These are phyloP conservation scores for Rhododendron henanense DNA, from an alignment of 148 eudicot species.

Conservation along the genomic window DNA sequence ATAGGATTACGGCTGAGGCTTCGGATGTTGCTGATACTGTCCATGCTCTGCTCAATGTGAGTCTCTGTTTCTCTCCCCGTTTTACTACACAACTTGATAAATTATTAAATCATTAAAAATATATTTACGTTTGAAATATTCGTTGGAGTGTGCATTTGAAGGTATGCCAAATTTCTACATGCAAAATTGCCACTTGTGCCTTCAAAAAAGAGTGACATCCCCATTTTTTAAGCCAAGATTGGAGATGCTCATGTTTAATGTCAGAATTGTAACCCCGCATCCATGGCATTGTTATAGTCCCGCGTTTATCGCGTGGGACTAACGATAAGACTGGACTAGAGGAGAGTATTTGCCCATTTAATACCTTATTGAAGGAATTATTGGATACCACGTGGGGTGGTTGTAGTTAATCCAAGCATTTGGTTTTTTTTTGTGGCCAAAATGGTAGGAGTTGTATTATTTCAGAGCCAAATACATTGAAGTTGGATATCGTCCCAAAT, in stretches of 20 bases:
- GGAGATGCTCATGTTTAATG: neutral
- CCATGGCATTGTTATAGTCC: neutral
- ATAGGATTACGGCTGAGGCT: conserved; percentile 83
- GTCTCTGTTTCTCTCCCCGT: conserved; percentile 2
- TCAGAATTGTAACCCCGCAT: neutral
- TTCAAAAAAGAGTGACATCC: neutral
- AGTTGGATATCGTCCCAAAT: too few species aligned
- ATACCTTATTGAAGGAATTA: neutral
- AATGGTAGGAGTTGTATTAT: too few species aligned
- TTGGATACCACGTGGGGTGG: too few species aligned
- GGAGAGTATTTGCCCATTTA: neutral
- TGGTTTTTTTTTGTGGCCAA: too few species aligned
- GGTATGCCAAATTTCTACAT: neutral
- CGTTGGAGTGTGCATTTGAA: neutral
- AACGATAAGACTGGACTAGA: neutral
- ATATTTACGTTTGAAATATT: neutral
- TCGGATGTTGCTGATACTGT: conserved; percentile 75
- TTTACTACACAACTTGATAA: neutral
- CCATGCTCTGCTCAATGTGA: conserved; percentile 71
- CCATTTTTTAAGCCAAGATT: neutral
- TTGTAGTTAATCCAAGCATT: too few species aligned
- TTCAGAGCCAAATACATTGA: too few species aligned
- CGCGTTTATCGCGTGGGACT: too few species aligned
- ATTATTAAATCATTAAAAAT: too few species aligned
- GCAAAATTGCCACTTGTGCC: neutral